Evolutionary conservation across 768 basidiomycete species (phyloP).

Genomic region (Psilocybe sp.): DNA sequence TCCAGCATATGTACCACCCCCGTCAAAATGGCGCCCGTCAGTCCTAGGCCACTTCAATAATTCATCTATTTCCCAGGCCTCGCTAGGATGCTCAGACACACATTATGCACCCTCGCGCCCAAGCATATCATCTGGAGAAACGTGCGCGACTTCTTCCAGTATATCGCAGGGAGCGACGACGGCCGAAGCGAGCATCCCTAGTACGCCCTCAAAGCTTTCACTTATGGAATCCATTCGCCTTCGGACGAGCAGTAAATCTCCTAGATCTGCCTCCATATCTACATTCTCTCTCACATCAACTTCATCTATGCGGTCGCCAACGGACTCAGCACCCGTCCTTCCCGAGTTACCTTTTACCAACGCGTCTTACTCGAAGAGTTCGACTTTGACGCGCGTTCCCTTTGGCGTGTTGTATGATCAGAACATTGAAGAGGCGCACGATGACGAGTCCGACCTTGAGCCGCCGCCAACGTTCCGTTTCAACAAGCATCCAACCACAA

Average conservation of each 20-base stretch:
- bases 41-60: conserved; percentile 63
- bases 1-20: conserved; percentile 13
- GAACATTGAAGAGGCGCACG: conserved; percentile 18
- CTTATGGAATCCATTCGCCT: conserved; percentile 40
- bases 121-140: conserved; percentile 55
- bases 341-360: neutral
- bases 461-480: conserved; percentile 17
- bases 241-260: conserved; percentile 24
- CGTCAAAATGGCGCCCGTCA: conserved; percentile 60
- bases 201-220: conserved; percentile 37
- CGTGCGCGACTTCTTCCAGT: conserved; percentile 47
- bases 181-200: conserved; percentile 38
- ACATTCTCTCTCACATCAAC: conserved; percentile 19
- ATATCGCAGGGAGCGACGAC: conserved; percentile 46
- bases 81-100: conserved; percentile 36
- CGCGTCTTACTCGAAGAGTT: conserved; percentile 1
- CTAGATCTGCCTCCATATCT: conserved; percentile 24
- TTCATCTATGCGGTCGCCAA: conserved; percentile 14
- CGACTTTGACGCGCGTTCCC: conserved; percentile 22
- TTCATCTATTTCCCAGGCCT: conserved; percentile 41
- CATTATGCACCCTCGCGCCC: conserved; percentile 24
- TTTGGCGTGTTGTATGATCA: conserved; percentile 28
- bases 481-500: conserved; percentile 15
- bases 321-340: neutral
- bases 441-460: conserved; percentile 27